Evolutionary conservation across 306 rosid genomes (phyloP), one percentile per base, ranked within the genome.

Genomic region (Carpinus viminea): DNA sequence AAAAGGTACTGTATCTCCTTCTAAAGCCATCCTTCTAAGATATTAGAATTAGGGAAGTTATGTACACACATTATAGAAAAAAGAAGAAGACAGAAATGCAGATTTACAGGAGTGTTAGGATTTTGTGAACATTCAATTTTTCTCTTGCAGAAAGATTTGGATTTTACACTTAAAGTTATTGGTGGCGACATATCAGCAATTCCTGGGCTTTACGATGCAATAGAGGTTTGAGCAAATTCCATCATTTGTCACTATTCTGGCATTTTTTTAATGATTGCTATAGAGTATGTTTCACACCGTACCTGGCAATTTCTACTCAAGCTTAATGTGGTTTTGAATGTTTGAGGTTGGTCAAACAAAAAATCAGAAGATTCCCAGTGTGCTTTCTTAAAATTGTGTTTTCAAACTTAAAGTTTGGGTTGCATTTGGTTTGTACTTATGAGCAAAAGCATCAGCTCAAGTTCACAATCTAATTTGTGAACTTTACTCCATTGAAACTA

Each of bases 151-250:
- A 96, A 93, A 91, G 87, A 91, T 76, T 80, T 96, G 88, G 98
- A 96, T 75, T 96, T 93, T 74, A 89, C 89, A 2, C 89, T 93
- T 64, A 96, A 93, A 89, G 96, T 93, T 84, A 57, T 96, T 31
- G 98, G 98, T 4, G 98, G 99, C 0, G 96, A 96, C 87, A 89
- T 96, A 78, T 89, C 99, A 80, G 1, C 99, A 68, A 83, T 95
- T 74, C 99, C 99, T 78, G 97, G 97, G 83, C 83, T 96, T 74
- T 83, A 48, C 20, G 90, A 84, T 74, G 85, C 92, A 56, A 89
- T 96, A 64, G 98, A 96, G 93, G 99, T 95, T 77, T 88, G 97
- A 62, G 68, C 59, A 71, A 62, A 60, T 72, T 72, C 75, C 74
- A 24, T 38, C 65, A 56, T 50, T 68, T 74, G 69, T 75, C 76